phyloP scores from a whole-genome alignment of 1,284 basidiomycete species.

The Ustilago trichophora region DNA sequence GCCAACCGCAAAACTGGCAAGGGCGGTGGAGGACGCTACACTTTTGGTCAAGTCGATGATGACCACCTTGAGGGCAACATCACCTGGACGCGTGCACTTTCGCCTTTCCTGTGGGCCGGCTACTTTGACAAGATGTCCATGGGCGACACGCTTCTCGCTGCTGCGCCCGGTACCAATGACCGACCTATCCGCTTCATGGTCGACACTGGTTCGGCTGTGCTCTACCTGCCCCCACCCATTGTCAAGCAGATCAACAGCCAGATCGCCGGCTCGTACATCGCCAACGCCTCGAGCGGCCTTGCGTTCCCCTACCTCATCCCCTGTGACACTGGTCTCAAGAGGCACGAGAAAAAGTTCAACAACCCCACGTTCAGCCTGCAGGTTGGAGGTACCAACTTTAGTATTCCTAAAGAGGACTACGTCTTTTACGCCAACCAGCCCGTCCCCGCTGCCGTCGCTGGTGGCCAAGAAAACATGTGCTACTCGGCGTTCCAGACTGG shows the following conservation, averaged over 20 bases:
- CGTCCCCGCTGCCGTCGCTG: slow-evolving; percentile 26
- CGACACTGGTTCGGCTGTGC: slow-evolving; percentile 52
- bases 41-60: slow-evolving; percentile 50
- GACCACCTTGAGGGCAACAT: slow-evolving; percentile 34
- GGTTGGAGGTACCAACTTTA: slow-evolving; percentile 40
- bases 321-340: slow-evolving; percentile 48
- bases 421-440: slow-evolving; percentile 55
- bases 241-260: slow-evolving; percentile 42
- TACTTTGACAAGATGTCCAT: slow-evolving; percentile 47
- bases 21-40: slow-evolving; percentile 53
- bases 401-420: slow-evolving; percentile 47
- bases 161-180: slow-evolving; percentile 14
- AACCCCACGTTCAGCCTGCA: slow-evolving; percentile 41
- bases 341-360: slow-evolving; percentile 34
- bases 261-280: slow-evolving; percentile 36
- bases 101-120: slow-evolving; percentile 47
- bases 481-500: slow-evolving; percentile 52
- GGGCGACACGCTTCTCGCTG: slow-evolving; percentile 24
- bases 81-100: slow-evolving; percentile 43
- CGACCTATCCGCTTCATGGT: slow-evolving; percentile 44
- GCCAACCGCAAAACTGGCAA: slow-evolving; percentile 52
- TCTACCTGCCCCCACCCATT: slow-evolving; percentile 41
- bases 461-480: slow-evolving; percentile 45
- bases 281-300: slow-evolving; percentile 24
- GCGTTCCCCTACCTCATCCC: slow-evolving; percentile 51